A percentile compares a stretch with the other conserved stretches of the same genome.
Evolutionary conservation across 805 yeast species (phyloP).

Genomic region (Trichomonascus vanleenenianus): DNA sequence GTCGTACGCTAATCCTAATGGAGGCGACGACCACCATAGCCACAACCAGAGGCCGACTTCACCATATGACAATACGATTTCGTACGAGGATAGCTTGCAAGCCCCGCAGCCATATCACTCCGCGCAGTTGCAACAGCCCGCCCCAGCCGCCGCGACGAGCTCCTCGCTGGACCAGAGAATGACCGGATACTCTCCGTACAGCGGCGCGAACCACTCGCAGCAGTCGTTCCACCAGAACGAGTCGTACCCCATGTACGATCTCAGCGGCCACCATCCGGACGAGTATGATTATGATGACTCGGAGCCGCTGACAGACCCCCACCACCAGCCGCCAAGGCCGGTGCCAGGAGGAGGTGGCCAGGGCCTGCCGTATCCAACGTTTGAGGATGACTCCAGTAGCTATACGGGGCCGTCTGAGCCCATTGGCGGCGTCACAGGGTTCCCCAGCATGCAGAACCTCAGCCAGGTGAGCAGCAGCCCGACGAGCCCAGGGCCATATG

Average conservation of each 20-base stretch:
- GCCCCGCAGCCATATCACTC: too few relatives aligned
- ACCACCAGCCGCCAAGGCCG: constrained; percentile 11
- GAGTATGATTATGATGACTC: constrained; percentile 16
- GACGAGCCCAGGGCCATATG: not conserved
- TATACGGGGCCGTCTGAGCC: constrained; percentile 14
- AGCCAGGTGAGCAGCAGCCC: not conserved
- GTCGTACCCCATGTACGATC: constrained; percentile 16
- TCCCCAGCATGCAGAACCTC: constrained; percentile 8
- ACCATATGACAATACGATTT: too few relatives aligned
- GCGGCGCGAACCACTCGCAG: constrained; percentile 1
- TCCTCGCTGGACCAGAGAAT: not conserved
- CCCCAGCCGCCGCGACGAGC: constrained; percentile 1
- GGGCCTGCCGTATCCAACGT: constrained; percentile 16
- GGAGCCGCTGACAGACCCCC: constrained; percentile 15
- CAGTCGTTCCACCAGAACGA: constrained; percentile 6
- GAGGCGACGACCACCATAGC: not conserved
- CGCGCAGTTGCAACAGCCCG: not conserved
- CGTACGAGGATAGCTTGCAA: too few relatives aligned
- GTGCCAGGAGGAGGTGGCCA: not conserved
- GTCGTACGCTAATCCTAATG: not conserved
- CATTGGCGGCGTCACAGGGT: constrained; percentile 22
- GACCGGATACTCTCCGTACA: constrained; percentile 2
- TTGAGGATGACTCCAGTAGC: constrained; percentile 10
- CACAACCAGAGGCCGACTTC: not conserved
- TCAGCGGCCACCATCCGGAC: constrained; percentile 9